Percentiles rank a stretch among this genome's conserved stretches.
Conservation (phyloP, 2,329 filamentous ascomycete genomes). For the Berkeleyomyces rouxiae region DNA sequence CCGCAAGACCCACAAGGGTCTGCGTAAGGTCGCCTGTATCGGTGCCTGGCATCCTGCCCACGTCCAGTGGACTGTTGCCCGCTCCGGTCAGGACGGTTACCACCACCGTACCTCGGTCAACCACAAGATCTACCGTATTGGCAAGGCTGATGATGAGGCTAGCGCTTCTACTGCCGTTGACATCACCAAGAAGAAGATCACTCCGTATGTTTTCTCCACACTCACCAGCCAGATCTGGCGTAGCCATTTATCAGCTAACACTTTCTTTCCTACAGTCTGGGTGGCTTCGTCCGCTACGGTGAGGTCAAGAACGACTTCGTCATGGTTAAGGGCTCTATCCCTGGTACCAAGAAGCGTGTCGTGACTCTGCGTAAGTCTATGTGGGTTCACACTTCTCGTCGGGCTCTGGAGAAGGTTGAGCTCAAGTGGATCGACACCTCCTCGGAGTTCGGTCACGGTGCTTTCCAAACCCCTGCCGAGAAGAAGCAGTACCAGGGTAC, state of each 20-base stretch:
- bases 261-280: slow-evolving; percentile 44
- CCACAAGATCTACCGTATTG: slow-evolving; percentile 99
- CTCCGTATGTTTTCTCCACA: slow-evolving; percentile 58
- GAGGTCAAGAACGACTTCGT: slow-evolving; percentile 99
- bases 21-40: slow-evolving; percentile 99
- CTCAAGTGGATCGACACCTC: slow-evolving; percentile 99
- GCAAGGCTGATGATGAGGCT: slow-evolving; percentile 77
- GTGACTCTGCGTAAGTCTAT: slow-evolving; percentile 98
- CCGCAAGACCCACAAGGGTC: slow-evolving; percentile 99
- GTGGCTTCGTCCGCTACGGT: slow-evolving; percentile 98
- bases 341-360: slow-evolving; percentile 98
- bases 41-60: slow-evolving; percentile 99
- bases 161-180: slow-evolving; percentile 93
- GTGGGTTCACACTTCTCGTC: slow-evolving; percentile 90
- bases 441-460: slow-evolving; percentile 99
- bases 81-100: slow-evolving; percentile 99
- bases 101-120: slow-evolving; percentile 99
- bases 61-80: slow-evolving; percentile 99
- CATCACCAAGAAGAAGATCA: slow-evolving; percentile 98
- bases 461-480: slow-evolving; percentile 95
- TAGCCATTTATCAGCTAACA: slow-evolving; percentile 16
- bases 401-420: slow-evolving; percentile 95
- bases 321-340: slow-evolving; percentile 93
- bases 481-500: slow-evolving; percentile 96
- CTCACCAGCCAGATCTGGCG: background rate